These are phyloP conservation scores for Fusarium caatingaense DNA, from an alignment of 2,329 filamentous ascomycete genomes.

Conservation along the genomic window DNA sequence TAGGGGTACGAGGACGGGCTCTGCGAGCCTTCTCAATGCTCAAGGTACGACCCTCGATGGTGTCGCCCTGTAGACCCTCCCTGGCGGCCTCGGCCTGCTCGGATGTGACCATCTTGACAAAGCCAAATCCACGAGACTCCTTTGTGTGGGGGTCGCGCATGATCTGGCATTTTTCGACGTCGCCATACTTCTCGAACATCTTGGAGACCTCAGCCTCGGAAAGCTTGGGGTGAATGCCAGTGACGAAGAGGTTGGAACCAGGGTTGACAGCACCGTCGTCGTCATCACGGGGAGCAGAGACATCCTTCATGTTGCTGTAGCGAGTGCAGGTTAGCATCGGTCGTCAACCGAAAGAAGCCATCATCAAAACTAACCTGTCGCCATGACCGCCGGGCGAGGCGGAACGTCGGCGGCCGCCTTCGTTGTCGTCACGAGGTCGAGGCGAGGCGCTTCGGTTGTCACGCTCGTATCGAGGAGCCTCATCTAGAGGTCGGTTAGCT, in stretches of 20 bases:
- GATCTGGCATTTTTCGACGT: conserved; percentile 99
- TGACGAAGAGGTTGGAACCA: conserved; percentile 98
- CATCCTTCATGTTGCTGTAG: conserved; percentile 63
- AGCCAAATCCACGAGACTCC: conserved; percentile 98
- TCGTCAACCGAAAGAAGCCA: neutral
- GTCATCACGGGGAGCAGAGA: conserved; percentile 64
- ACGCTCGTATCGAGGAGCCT: conserved; percentile 73
- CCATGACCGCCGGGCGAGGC: conserved; percentile 67
- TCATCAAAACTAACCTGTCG: conserved; percentile 43
- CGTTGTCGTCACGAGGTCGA: conserved; percentile 71
- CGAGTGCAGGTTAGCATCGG: conserved; percentile 18
- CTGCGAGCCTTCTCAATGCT: conserved; percentile 99
- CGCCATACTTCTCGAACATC: conserved; percentile 98
- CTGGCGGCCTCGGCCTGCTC: conserved; percentile 97
- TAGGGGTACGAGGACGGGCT: conserved; percentile 92
- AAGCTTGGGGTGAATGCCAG: conserved; percentile 94
- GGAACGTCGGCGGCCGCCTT: conserved; percentile 70
- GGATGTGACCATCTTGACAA: conserved; percentile 97
- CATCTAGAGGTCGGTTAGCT: conserved; percentile 59
- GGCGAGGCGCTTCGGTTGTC: conserved; percentile 75
- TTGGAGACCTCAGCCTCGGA: conserved; percentile 90
- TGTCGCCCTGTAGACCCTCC: conserved; percentile 93
- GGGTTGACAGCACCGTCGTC: conserved; percentile 89
- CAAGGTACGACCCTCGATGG: conserved; percentile 92
- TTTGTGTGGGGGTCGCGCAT: conserved; percentile 99